A percentile compares a stretch with the other conserved stretches of the same genome.
These are phyloP conservation scores for Przewalskia tangutica DNA, from an alignment of 257 asterid species.

Conservation along the genomic window DNA sequence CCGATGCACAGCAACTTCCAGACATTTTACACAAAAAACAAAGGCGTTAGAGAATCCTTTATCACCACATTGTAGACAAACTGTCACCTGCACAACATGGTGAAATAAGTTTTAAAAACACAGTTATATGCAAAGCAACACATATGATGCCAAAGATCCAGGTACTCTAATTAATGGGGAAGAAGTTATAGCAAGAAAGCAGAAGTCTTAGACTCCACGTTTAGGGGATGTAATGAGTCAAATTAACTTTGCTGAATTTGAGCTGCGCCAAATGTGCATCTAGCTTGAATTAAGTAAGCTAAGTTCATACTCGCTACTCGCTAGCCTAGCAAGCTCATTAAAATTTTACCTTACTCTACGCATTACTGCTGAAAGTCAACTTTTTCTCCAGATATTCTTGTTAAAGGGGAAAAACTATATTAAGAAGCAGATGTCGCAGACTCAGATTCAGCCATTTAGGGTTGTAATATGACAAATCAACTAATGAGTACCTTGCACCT, in stretches of 20 bases:
- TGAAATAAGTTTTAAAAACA: background rate
- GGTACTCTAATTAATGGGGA: background rate
- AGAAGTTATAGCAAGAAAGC: background rate
- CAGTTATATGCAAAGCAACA: background rate
- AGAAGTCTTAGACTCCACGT: too few species aligned
- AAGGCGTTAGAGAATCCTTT: slow-evolving; percentile 42
- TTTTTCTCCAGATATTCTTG: background rate
- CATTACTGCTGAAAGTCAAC: background rate
- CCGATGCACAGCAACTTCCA: slow-evolving; percentile 54
- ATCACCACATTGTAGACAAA: slow-evolving; percentile 60
- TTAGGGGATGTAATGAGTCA: too few species aligned
- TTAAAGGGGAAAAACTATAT: too few species aligned
- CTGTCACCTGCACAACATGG: slow-evolving; percentile 30
- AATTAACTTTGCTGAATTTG: too few species aligned
- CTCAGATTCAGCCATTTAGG: too few species aligned
- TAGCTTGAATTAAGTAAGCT: too few species aligned
- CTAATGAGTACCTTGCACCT: background rate
- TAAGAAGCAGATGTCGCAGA: too few species aligned
- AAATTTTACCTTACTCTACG: too few species aligned
- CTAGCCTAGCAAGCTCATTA: background rate
- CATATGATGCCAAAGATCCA: background rate
- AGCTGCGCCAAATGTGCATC: too few species aligned
- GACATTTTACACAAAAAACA: slow-evolving; percentile 52
- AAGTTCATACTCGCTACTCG: background rate
- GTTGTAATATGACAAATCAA: too few species aligned